Percentiles rank a stretch among this genome's conserved stretches.
phyloP scores from a whole-genome alignment of 495 filamentous ascomycete genomes.

The Penicillium bovifimosum region DNA sequence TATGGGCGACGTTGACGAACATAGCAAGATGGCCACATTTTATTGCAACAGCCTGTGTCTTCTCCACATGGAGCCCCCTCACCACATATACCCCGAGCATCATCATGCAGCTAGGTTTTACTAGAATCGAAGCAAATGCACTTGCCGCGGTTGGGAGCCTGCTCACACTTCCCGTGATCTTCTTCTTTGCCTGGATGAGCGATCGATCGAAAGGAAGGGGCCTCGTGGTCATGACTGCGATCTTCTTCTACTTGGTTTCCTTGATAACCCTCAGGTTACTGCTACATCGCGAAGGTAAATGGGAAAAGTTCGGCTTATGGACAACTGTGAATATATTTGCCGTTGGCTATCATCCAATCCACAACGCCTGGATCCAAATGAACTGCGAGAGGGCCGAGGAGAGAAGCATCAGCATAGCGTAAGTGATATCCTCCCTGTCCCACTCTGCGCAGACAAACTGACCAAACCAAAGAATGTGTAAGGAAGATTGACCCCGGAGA shows the following conservation, averaged over 20 bases:
- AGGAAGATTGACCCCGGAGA: constrained; percentile 1
- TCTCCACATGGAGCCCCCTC: constrained; percentile 33
- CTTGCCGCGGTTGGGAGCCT: constrained; percentile 31
- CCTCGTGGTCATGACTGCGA: constrained; percentile 20
- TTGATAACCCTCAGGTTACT: constrained; percentile 15
- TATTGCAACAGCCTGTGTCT: constrained; percentile 29
- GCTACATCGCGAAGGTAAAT: constrained; percentile 13
- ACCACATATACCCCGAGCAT: constrained; percentile 37
- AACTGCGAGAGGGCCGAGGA: constrained; percentile 23
- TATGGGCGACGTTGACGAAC: constrained; percentile 19
- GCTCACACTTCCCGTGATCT: constrained; percentile 26
- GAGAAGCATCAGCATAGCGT: constrained; percentile 30
- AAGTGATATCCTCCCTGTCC: constrained; percentile 3
- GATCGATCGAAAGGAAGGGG: constrained; percentile 20
- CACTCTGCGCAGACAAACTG: background rate
- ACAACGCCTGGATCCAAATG: constrained; percentile 34
- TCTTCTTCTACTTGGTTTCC: constrained; percentile 17
- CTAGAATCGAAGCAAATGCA: constrained; percentile 26
- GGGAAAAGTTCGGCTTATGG: constrained; percentile 28
- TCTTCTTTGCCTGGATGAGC: constrained; percentile 29
- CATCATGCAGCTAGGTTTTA: constrained; percentile 31
- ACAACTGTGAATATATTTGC: constrained; percentile 27
- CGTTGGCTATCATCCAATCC: constrained; percentile 33
- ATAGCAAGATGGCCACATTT: constrained; percentile 33
- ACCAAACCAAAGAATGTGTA: constrained; percentile 25